phyloP scores from a whole-genome alignment of 2,329 filamentous ascomycete species.

The Talaromyces sp. region DNA sequence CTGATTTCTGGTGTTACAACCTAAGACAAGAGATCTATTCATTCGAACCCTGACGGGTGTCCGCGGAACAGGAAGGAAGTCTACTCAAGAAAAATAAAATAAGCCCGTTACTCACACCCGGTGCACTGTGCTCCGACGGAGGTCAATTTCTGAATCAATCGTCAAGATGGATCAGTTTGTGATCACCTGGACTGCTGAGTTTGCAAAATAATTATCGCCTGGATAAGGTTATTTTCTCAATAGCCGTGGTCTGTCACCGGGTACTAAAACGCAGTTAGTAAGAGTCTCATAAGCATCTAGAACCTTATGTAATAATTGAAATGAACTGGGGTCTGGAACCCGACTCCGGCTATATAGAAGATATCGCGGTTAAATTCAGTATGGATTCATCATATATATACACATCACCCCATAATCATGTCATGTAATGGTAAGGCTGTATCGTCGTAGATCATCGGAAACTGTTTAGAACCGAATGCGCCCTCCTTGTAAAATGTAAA shows the following conservation, averaged over 20 bases:
- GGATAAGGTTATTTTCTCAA: neutral
- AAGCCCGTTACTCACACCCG: neutral
- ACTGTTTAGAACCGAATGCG: neutral
- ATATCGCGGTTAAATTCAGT: neutral
- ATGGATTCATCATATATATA: neutral
- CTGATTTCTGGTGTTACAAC: neutral
- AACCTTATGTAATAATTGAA: neutral
- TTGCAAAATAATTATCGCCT: neutral
- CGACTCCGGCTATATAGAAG: neutral
- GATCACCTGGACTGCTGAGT: slow-evolving; percentile 8
- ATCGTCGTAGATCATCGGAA: neutral
- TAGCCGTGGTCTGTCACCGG: slow-evolving; percentile 1
- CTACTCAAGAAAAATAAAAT: neutral
- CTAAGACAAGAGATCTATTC: neutral
- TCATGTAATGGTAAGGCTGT: neutral
- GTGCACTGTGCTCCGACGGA: slow-evolving; percentile 3
- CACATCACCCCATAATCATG: neutral
- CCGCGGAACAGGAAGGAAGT: neutral
- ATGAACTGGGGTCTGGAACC: neutral
- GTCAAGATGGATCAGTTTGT: neutral
- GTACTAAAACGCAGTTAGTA: slow-evolving; percentile 4
- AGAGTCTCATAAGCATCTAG: slow-evolving; percentile 6
- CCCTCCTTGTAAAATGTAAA: neutral
- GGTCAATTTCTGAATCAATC: neutral
- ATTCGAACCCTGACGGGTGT: neutral